Base-by-base conservation (phyloP, 2,329 filamentous ascomycete genomes). In the Thelonectria olida region DNA sequence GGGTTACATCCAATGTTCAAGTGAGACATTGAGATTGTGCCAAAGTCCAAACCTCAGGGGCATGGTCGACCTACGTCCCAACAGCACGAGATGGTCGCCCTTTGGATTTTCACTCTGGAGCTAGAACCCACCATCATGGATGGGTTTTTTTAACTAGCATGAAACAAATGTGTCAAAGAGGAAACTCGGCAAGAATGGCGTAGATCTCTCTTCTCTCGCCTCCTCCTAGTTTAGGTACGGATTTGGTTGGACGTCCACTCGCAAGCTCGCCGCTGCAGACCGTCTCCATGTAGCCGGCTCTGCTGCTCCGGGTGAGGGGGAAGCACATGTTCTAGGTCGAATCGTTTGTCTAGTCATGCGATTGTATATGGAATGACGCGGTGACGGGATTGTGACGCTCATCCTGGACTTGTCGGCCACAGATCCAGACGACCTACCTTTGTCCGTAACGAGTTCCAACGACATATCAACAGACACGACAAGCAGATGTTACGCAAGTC, bases 401-500 rank as follows among this genome's bases (percentile, higher is more conserved):
- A 58, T 41, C 55, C 55, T 23, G 28, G 28, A 31, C 28, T 31
- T 13, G 28, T 13, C 4, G 28, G 7, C 28, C 5, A 31, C 28
- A 8, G 28, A 31, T n/a, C n/a, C n/a, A n/a, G n/a, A n/a, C n/a
- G n/a, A n/a, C n/a, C n/a, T n/a, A n/a, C n/a, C n/a, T n/a, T n/a
- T n/a, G n/a, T n/a, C n/a, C n/a, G n/a, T n/a, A n/a, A n/a, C n/a
- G n/a, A n/a, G n/a, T n/a, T 38, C 34, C 5, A n/a, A 38, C 10
- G 20, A 25, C n/a, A 48, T 55, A 54, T 25, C 44, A 50, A 50
- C 52, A 57, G 31, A 41, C 63, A n/a, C 55, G 50, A 48, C 55
- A 57, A 59, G 34, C 31, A 60, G 48, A 61, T 62, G 61, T 55
- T 67, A 41, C 48, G 56, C 66, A 64, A 58, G 54, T 56, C 34